A percentile compares a stretch with the other conserved stretches of the same genome.
Evolutionary conservation across 2,329 filamentous ascomycete genomes (phyloP).

Genomic region (Myriosclerotinia duriaeana): DNA sequence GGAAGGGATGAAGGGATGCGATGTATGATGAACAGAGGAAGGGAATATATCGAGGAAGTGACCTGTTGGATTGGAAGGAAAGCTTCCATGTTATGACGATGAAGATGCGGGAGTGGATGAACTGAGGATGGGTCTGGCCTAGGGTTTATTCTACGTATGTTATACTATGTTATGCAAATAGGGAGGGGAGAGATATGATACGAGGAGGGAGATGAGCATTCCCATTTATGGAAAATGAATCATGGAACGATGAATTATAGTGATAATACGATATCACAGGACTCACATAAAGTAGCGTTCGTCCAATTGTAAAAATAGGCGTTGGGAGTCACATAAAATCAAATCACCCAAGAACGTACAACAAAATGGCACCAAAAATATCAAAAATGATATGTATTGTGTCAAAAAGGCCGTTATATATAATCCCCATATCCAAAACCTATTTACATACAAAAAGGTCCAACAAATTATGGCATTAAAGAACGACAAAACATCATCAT

Average conservation of each 20-base stretch:
- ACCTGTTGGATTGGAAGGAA: too few species aligned
- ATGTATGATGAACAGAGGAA: too few species aligned
- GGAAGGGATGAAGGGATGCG: too few species aligned
- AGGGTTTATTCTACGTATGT: too few species aligned
- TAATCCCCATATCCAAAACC: conserved; percentile 2
- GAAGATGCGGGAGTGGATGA: not conserved
- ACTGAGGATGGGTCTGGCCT: too few species aligned
- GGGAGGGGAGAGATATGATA: not conserved
- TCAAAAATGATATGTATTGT: not conserved
- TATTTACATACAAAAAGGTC: conserved; percentile 4
- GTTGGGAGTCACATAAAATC: not conserved
- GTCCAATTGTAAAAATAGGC: not conserved
- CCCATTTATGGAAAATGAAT: not conserved
- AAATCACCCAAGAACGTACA: not conserved
- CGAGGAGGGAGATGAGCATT: not conserved
- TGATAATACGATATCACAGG: not conserved
- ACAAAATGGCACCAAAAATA: not conserved
- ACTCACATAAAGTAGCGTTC: not conserved
- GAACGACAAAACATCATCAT: conserved; percentile 1
- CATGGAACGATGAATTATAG: not conserved
- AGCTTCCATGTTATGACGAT: not conserved
- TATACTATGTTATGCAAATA: not conserved
- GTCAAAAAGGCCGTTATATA: conserved; percentile 1
- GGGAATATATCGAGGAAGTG: too few species aligned
- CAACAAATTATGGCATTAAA: not conserved